phyloP scores from a whole-genome alignment of 2,329 filamentous ascomycete species.

The Teratosphaeria destructans region DNA sequence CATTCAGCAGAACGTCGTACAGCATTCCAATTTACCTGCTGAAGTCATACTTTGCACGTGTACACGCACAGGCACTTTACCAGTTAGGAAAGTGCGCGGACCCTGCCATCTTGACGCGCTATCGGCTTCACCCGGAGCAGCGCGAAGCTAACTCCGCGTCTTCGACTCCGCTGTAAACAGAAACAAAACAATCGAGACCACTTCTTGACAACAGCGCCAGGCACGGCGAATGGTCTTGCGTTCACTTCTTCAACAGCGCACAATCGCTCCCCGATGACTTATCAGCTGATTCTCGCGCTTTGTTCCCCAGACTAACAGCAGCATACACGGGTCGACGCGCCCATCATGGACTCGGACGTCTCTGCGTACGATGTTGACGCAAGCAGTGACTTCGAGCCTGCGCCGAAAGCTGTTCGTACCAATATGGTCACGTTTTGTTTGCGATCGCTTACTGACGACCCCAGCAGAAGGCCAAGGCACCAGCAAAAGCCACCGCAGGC shows the following conservation, averaged over 20 bases:
- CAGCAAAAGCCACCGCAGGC: constrained; percentile 8
- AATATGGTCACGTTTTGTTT: neutral
- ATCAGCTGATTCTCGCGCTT: neutral
- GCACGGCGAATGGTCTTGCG: neutral
- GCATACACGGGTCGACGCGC: neutral
- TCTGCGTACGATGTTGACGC: constrained; percentile 34
- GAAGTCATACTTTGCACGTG: no score
- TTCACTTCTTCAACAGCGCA: neutral
- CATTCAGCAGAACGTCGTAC: no score
- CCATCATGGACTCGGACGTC: constrained; percentile 30
- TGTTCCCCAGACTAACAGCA: neutral
- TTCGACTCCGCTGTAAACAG: neutral
- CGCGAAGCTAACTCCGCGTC: neutral
- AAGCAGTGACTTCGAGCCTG: constrained; percentile 33
- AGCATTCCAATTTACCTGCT: no score
- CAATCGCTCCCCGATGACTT: constrained; percentile 2
- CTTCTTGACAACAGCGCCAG: neutral
- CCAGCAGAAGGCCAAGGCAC: constrained; percentile 19
- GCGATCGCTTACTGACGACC: constrained; percentile 10
- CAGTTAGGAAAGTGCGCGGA: neutral
- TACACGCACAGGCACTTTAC: neutral
- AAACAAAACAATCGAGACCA: neutral
- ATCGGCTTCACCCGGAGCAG: neutral
- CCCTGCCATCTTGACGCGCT: neutral
- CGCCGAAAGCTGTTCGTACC: constrained; percentile 16